phyloP scores from a whole-genome alignment of 805 yeast genomes.

The Suhomyces emberorum region DNA sequence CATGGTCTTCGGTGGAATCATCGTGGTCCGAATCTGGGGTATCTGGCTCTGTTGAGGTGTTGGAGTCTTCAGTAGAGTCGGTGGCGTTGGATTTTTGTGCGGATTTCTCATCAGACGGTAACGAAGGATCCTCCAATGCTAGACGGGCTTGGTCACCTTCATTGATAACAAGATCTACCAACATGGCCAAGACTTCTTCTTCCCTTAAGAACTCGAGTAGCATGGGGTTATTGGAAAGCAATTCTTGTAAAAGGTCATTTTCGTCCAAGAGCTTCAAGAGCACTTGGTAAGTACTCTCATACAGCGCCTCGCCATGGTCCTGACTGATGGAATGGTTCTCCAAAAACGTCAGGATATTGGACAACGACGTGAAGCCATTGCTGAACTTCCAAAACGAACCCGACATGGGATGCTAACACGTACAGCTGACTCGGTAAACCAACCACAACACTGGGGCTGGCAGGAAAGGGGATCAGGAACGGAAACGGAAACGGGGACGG shows the following conservation, averaged over 20 bases:
- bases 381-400: constrained; percentile 48
- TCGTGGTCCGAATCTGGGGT: constrained; percentile 23
- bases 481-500: too few relatives aligned
- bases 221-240: constrained; percentile 40
- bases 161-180: constrained; percentile 37
- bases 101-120: background rate
- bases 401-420: too few relatives aligned
- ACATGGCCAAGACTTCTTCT: constrained; percentile 31
- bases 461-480: too few relatives aligned
- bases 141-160: constrained; percentile 20
- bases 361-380: constrained; percentile 43
- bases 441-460: too few relatives aligned
- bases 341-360: constrained; percentile 38
- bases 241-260: constrained; percentile 41
- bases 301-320: constrained; percentile 14
- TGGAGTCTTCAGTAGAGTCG: background rate
- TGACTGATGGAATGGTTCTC: constrained; percentile 28
- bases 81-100: background rate
- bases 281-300: constrained; percentile 20
- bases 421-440: too few relatives aligned
- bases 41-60: constrained; percentile 12
- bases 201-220: constrained; percentile 41
- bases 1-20: constrained; percentile 5
- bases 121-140: background rate
- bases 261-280: constrained; percentile 39